Conservation (phyloP, 768 basidiomycete species). For the Hydnomerulius pinastri region DNA sequence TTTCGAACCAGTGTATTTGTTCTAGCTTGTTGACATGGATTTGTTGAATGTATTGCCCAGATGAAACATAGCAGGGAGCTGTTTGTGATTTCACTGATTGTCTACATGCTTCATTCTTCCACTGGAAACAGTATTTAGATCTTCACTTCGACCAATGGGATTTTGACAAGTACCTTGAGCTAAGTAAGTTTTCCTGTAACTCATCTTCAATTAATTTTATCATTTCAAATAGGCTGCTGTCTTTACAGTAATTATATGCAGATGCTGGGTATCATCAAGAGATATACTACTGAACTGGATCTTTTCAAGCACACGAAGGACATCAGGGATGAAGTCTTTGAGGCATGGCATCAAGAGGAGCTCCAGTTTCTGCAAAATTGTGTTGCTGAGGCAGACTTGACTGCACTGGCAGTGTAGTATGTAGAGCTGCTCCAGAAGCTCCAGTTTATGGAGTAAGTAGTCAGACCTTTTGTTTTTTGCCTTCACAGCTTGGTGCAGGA, state of each 20-base stretch:
- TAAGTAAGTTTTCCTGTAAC: neutral
- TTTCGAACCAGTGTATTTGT: too few relatives aligned
- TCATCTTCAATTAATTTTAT: neutral
- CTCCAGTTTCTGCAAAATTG: neutral
- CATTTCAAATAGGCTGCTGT: slow-evolving; percentile 1
- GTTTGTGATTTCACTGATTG: too few relatives aligned
- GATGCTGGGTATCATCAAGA: slow-evolving; percentile 9
- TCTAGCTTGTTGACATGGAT: too few relatives aligned
- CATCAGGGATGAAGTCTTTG: neutral
- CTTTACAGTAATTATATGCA: slow-evolving; percentile 18
- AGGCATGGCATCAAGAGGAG: neutral
- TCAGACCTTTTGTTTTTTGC: too few relatives aligned
- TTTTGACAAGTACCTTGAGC: too few relatives aligned
- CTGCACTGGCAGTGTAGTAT: slow-evolving; percentile 17
- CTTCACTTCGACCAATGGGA: too few relatives aligned
- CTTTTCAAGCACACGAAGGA: neutral
- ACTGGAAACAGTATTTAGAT: too few relatives aligned
- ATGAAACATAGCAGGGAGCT: too few relatives aligned
- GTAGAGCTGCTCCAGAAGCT: slow-evolving; percentile 1
- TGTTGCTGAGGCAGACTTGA: slow-evolving; percentile 10
- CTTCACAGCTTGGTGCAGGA: slow-evolving; percentile 3
- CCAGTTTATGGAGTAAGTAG: neutral
- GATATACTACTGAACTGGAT: neutral
- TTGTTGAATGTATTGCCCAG: too few relatives aligned
- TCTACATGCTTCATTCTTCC: too few relatives aligned